Conservation (phyloP, 768 basidiomycete species). For the Mycena albidolilacea region DNA sequence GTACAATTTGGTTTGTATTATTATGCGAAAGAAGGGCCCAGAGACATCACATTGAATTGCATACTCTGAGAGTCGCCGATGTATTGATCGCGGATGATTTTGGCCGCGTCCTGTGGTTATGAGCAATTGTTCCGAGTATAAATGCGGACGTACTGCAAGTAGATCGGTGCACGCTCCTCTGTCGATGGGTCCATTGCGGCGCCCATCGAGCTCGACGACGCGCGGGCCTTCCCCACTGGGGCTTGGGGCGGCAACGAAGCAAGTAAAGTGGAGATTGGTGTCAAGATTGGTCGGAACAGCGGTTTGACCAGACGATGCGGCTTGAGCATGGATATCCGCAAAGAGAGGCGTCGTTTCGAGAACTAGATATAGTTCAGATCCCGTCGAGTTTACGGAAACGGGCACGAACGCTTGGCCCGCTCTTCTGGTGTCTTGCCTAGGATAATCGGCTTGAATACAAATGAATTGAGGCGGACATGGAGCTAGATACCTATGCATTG, state of each 20-base stretch:
- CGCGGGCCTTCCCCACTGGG: constrained; percentile 53
- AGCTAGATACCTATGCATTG: constrained; percentile 66
- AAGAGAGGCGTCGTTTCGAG: constrained; percentile 87
- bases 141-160: constrained; percentile 59
- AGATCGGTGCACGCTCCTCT: constrained; percentile 75
- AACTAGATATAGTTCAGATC: constrained; percentile 42
- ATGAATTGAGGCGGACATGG: not conserved
- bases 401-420: constrained; percentile 66
- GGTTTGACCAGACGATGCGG: constrained; percentile 80
- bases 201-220: constrained; percentile 89
- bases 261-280: constrained; percentile 89
- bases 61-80: constrained; percentile 67
- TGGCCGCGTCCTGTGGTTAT: constrained; percentile 70
- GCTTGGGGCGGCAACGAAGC: constrained; percentile 81
- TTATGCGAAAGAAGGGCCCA: constrained; percentile 48
- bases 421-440: constrained; percentile 79
- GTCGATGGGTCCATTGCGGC: constrained; percentile 85
- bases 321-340: constrained; percentile 80
- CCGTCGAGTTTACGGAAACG: not conserved
- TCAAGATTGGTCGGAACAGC: constrained; percentile 73
- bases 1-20: constrained; percentile 23
- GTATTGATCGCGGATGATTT: constrained; percentile 72
- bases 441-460: not conserved
- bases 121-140: not conserved
- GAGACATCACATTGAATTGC: constrained; percentile 79